phyloP scores from a whole-genome alignment of 1,284 basidiomycete genomes.

The Leucoagaricus sp. region DNA sequence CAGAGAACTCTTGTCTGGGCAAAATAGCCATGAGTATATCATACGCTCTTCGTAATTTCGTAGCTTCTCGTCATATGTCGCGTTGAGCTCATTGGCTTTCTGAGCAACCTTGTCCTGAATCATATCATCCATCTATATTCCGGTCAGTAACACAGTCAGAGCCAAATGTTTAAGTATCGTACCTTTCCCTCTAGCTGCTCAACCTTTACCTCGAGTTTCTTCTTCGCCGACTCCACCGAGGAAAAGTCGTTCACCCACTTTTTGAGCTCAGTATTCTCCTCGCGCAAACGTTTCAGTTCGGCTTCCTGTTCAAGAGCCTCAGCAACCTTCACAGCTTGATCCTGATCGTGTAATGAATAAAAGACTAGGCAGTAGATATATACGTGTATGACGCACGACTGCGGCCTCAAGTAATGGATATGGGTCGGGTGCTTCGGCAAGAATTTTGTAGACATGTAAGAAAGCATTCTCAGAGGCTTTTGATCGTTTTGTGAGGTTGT shows the following conservation, averaged over 20 bases:
- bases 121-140: slow-evolving; percentile 81
- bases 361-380: neutral
- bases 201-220: slow-evolving; percentile 71
- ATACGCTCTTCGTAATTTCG: slow-evolving; percentile 94
- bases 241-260: slow-evolving; percentile 68
- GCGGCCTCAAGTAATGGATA: slow-evolving; percentile 94
- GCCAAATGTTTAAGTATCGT: neutral
- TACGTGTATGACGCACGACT: slow-evolving; percentile 59
- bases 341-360: slow-evolving; percentile 41
- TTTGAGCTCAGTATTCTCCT: slow-evolving; percentile 80
- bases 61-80: slow-evolving; percentile 94
- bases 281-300: slow-evolving; percentile 70
- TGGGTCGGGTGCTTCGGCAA: slow-evolving; percentile 95
- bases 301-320: slow-evolving; percentile 77
- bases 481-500: slow-evolving; percentile 89
- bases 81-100: slow-evolving; percentile 94
- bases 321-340: slow-evolving; percentile 86
- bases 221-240: slow-evolving; percentile 71
- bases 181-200: slow-evolving; percentile 87
- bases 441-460: slow-evolving; percentile 89
- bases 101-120: slow-evolving; percentile 84
- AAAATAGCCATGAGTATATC: too few species aligned
- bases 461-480: slow-evolving; percentile 94
- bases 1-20: too few species aligned
- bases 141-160: slow-evolving; percentile 1